phyloP scores from a whole-genome alignment of 805 yeast species.

The Schizosaccharomyces lindneri region DNA sequence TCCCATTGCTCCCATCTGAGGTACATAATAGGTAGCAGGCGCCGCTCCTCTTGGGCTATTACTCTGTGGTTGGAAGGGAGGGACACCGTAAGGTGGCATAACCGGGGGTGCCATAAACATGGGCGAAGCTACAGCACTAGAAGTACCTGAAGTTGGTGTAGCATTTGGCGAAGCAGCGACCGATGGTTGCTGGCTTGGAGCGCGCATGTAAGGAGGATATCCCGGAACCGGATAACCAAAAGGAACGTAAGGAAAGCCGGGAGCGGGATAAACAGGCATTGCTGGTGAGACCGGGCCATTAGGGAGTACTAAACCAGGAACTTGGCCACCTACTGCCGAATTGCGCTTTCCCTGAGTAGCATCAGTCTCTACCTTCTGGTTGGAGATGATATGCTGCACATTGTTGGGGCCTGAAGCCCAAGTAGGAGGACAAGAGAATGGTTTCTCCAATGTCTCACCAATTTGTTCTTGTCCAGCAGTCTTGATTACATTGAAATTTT shows the following conservation, averaged over 20 bases:
- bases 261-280: not conserved
- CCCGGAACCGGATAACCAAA: not conserved
- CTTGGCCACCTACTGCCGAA: not conserved
- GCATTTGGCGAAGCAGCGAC: not conserved
- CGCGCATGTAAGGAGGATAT: not conserved
- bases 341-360: not conserved
- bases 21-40: not conserved
- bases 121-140: not conserved
- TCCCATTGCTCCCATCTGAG: not conserved
- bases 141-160: not conserved
- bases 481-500: not conserved
- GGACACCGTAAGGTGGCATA: not conserved
- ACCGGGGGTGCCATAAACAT: not conserved
- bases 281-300: not conserved
- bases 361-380: not conserved
- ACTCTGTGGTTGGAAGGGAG: not conserved
- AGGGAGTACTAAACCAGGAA: not conserved
- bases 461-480: not conserved
- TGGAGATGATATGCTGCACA: not conserved
- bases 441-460: not conserved
- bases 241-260: not conserved
- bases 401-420: not conserved
- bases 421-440: not conserved
- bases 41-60: not conserved
- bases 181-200: not conserved